Base-by-base conservation (phyloP, 1,284 basidiomycete species). In the Malassezia nana region DNA sequence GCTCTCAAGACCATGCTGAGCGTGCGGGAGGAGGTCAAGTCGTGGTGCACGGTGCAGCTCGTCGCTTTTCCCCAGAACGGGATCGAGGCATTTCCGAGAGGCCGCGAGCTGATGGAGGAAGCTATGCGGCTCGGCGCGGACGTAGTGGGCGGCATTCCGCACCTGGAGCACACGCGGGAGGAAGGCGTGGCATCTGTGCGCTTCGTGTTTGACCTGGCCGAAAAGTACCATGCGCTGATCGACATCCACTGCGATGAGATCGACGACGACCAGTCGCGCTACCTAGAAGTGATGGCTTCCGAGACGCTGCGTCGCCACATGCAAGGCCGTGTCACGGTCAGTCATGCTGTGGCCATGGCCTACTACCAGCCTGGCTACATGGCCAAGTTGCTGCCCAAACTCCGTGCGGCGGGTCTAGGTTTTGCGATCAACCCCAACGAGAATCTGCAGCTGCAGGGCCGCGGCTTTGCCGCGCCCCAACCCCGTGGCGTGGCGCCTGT, bases 301-400 rank as follows among this genome's bases (percentile, higher is more conserved):
- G 42, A 44, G 22, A 44, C 42, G 4, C 29, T 31, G 6, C 22
- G n/a, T 9, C 28, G 42, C 10, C 25, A 31, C 1, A 44, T 44
- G 42, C 42, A 44, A n/a, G 42, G 42, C 42, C 26, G 42, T 20
- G 42, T 44, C 6, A 44, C 42, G 2, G 42, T 26, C 9, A 44
- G 42, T 16, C 42, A 44, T 44, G 42, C 29, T 6, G 42, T 44
- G 26, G 42, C 42, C n/a, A 44, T 44, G 42, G 26, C 42, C 22
- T 44, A 44, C n/a, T 44, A 44, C 42, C 22, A 44, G 9, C 42
- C 42, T 4, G 42, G 42, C n/a, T 44, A 44, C n/a, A 44, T 44
- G 42, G 42, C 42, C 26, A 29, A 31, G n/a, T 28, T 44, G 18
- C 26, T 44, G 4, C 25, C 26, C 4, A 44, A 44, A 12, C 42